These are phyloP conservation scores for Penicillium sp. DNA, from an alignment of 2,329 filamentous ascomycete genomes.

Conservation along the genomic window DNA sequence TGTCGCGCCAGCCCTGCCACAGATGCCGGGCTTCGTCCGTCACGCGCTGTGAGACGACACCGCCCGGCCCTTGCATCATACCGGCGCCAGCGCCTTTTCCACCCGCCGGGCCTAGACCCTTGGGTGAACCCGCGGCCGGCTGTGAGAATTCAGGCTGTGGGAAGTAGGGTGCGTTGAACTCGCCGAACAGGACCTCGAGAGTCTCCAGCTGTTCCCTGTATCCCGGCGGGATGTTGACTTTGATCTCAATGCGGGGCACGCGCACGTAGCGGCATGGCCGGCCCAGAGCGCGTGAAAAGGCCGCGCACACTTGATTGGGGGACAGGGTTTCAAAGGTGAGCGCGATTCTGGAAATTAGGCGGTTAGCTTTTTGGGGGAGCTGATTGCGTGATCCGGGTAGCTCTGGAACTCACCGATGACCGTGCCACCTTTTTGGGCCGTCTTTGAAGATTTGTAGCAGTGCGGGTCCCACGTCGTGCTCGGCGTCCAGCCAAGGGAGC, in stretches of 20 bases:
- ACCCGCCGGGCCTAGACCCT: conserved; percentile 35
- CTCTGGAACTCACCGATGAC: conserved; percentile 53
- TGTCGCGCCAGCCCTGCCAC: conserved; percentile 84
- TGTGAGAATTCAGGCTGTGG: conserved; percentile 53
- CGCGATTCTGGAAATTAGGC: conserved; percentile 59
- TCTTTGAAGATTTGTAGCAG: conserved; percentile 94
- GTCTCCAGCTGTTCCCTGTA: conserved; percentile 81
- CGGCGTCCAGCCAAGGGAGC: conserved; percentile 90
- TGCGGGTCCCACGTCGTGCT: conserved; percentile 90
- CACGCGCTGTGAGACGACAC: conserved; percentile 58
- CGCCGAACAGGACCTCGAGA: conserved; percentile 56
- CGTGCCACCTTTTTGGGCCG: conserved; percentile 76
- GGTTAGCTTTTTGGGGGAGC: conserved; percentile 7
- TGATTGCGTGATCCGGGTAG: background rate
- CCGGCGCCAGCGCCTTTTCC: conserved; percentile 43
- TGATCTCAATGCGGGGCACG: conserved; percentile 69
- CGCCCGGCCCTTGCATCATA: conserved; percentile 50
- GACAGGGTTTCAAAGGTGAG: conserved; percentile 86
- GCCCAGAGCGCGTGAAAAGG: conserved; percentile 72
- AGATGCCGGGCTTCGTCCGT: conserved; percentile 71
- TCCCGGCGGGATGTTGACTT: conserved; percentile 77
- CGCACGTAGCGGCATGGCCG: conserved; percentile 72
- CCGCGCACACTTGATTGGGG: conserved; percentile 72
- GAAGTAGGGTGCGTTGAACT: conserved; percentile 58
- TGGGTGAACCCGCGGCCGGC: conserved; percentile 35